Percentiles rank a stretch among this genome's conserved stretches.
Conservation (phyloP, 2,329 filamentous ascomycete species). For the Ophiostoma ips region DNA sequence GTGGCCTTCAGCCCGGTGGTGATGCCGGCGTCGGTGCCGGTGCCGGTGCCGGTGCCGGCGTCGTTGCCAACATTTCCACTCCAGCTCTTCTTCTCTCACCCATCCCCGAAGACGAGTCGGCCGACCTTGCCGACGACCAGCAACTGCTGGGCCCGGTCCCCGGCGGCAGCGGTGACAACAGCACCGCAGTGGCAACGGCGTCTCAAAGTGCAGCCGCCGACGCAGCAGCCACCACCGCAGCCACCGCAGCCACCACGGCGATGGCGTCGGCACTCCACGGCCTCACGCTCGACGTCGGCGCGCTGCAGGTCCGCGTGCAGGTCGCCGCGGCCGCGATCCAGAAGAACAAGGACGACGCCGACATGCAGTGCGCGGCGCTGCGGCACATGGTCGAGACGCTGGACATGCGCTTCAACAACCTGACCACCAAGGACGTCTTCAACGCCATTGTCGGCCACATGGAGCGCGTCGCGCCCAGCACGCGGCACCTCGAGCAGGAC, state of each 20-base stretch:
- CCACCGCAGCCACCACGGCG: not conserved
- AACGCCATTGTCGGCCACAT: slow-evolving; percentile 27
- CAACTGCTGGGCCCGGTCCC: not conserved
- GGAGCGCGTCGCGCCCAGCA: slow-evolving; percentile 18
- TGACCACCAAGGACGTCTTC: slow-evolving; percentile 30
- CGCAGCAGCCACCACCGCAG: not conserved
- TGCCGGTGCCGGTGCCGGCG: no score
- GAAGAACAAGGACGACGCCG: not conserved
- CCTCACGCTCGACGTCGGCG: not conserved
- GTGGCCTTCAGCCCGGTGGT: no score
- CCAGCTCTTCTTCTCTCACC: not conserved
- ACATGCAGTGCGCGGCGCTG: slow-evolving; percentile 20
- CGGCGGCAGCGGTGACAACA: no score
- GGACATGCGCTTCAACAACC: slow-evolving; percentile 34
- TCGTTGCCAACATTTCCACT: not conserved
- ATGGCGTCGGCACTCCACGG: not conserved
- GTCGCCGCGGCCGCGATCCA: not conserved
- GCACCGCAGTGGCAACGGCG: no score
- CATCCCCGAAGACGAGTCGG: not conserved
- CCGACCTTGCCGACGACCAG: not conserved
- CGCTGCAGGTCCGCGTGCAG: not conserved
- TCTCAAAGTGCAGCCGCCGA: no score
- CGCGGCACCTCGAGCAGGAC: slow-evolving; percentile 12
- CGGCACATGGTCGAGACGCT: slow-evolving; percentile 26
- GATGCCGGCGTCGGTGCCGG: no score